phyloP scores from a whole-genome alignment of 1,284 basidiomycete species.

The Cystobasidiaceae sp. region DNA sequence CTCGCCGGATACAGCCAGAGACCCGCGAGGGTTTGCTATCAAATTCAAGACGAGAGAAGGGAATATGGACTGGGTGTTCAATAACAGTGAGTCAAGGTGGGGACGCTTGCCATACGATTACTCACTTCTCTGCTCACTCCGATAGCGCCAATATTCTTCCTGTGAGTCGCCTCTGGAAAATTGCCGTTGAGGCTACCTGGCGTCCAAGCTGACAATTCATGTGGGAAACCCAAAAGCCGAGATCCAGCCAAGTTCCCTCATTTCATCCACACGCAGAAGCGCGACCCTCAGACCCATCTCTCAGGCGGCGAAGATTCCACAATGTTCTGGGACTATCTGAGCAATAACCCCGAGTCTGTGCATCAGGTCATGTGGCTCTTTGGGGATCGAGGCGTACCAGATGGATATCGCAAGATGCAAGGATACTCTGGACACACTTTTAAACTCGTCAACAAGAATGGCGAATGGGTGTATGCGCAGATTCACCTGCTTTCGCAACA shows the following conservation, averaged over 20 bases:
- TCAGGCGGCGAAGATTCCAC: conserved; percentile 63
- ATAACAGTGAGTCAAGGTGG: no score
- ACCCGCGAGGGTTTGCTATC: conserved; percentile 85
- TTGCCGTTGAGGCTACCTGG: no score
- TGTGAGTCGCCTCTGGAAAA: conserved; percentile 74
- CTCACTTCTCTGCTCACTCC: no score
- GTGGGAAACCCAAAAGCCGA: conserved; percentile 46
- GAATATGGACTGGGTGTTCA: conserved; percentile 81
- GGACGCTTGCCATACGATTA: no score
- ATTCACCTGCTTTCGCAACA: conserved; percentile 69
- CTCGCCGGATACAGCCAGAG: conserved; percentile 81
- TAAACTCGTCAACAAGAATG: conserved; percentile 77
- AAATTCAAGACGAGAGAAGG: conserved; percentile 86
- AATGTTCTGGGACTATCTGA: conserved; percentile 66
- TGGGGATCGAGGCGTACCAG: conserved; percentile 85
- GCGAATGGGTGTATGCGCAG: conserved; percentile 74
- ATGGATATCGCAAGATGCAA: conserved; percentile 74
- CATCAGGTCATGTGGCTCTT: conserved; percentile 86
- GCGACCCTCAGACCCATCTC: conserved; percentile 79
- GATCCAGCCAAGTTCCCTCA: conserved; percentile 57
- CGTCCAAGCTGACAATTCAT: conserved; percentile 41
- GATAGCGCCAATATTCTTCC: conserved; percentile 83
- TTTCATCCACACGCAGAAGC: conserved; percentile 93
- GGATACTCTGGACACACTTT: conserved; percentile 90
- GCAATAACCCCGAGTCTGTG: conserved; percentile 80